Percentiles rank a stretch among this genome's conserved stretches.
Evolutionary conservation across 306 rosid genomes (phyloP).

Genomic region (Aeschynomene evenia): DNA sequence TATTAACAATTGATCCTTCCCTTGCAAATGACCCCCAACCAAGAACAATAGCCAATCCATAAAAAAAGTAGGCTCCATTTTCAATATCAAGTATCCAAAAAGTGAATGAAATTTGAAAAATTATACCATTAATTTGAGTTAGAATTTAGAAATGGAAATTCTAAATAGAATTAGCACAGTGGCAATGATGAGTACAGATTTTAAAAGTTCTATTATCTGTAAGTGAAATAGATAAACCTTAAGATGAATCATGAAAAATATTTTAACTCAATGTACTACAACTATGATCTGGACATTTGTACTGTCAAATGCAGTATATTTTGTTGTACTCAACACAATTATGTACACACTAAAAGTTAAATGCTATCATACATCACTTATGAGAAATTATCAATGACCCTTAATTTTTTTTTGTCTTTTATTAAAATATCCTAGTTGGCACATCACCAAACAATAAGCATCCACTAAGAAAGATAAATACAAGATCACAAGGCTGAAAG

Average conservation of each 20-base stretch:
- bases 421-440: neutral
- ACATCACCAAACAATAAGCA: conserved; percentile 27
- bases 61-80: neutral
- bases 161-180: neutral
- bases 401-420: conserved; percentile 1
- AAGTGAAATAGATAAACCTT: conserved; percentile 10
- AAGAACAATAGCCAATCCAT: neutral
- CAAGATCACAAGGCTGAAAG: neutral
- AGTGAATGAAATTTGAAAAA: neutral
- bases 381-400: conserved; percentile 18
- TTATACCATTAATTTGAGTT: neutral
- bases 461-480: conserved; percentile 19
- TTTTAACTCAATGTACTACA: neutral
- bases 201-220: conserved; percentile 7
- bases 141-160: neutral
- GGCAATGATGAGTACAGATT: neutral
- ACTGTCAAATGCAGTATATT: conserved; percentile 1
- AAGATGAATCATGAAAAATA: neutral
- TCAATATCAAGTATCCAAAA: neutral
- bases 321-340: neutral
- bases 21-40: neutral
- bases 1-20: conserved; percentile 3
- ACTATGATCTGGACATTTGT: neutral
- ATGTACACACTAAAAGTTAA: conserved; percentile 10
- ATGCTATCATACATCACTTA: neutral